phyloP scores from a whole-genome alignment of 305 asterid genomes.

The Fraxinus sp. region DNA sequence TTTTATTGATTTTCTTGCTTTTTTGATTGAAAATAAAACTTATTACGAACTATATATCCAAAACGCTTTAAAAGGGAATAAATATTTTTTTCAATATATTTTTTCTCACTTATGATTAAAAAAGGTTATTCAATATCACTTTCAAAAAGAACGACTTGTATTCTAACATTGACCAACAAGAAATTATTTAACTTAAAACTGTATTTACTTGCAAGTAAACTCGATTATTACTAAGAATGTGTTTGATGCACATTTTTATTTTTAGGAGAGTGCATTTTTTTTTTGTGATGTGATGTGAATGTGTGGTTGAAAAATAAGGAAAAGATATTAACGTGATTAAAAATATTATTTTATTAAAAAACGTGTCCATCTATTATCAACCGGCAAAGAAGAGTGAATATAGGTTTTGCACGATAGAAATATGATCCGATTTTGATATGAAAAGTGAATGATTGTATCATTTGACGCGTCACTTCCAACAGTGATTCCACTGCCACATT shows the following conservation, averaged over 20 bases:
- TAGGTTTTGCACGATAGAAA: neutral
- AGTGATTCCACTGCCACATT: neutral
- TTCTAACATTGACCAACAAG: neutral
- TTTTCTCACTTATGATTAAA: neutral
- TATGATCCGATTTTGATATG: neutral
- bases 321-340: too few species aligned
- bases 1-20: neutral
- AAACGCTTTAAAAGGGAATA: neutral
- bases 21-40: neutral
- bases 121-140: neutral
- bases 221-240: neutral
- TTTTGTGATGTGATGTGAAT: too few species aligned
- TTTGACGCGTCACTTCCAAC: neutral
- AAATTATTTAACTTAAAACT: neutral
- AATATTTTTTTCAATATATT: neutral
- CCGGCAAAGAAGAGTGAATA: neutral
- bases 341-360: too few species aligned
- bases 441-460: neutral
- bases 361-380: neutral
- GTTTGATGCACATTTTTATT: too few species aligned
- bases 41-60: neutral
- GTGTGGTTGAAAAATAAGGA: too few species aligned
- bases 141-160: neutral
- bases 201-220: neutral
- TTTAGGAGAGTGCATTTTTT: too few species aligned